Conservation (phyloP, 192 early-diverging fungal genomes). For the Rhizoclosmatium globosum region DNA sequence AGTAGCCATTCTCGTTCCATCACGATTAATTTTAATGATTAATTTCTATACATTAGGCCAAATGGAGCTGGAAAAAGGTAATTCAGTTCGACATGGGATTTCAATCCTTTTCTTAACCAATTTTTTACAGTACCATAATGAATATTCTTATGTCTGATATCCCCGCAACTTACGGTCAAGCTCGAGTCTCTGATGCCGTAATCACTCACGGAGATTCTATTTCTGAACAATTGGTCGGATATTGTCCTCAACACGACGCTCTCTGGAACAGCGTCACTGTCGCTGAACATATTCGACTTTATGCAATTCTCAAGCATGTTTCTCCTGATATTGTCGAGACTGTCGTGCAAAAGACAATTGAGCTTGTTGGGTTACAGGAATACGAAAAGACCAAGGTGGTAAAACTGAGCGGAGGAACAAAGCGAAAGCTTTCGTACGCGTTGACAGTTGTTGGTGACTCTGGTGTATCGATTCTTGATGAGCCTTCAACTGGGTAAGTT, state of each 20-base stretch:
- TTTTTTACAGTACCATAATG: no score
- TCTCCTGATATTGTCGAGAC: neutral
- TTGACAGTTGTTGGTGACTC: slow-evolving; percentile 36
- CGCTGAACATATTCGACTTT: slow-evolving; percentile 20
- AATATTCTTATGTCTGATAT: no score
- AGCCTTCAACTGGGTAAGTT: neutral
- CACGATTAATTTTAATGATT: no score
- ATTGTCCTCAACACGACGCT: slow-evolving; percentile 42
- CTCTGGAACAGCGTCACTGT: slow-evolving; percentile 51
- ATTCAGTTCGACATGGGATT: no score
- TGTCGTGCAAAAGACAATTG: neutral
- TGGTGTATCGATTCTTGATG: slow-evolving; percentile 26
- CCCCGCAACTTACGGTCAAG: no score
- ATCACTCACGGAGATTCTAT: no score
- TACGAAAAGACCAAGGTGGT: neutral
- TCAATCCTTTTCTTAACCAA: no score
- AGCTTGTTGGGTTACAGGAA: neutral
- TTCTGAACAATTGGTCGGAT: neutral
- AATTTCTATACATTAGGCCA: no score
- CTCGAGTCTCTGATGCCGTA: no score
- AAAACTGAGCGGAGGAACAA: slow-evolving; percentile 16
- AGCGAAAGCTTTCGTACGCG: slow-evolving; percentile 22
- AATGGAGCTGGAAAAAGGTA: no score
- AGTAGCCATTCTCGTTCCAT: no score
- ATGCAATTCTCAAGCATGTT: neutral